These are phyloP conservation scores for Agapanthus africanus DNA, from an alignment of 106 monocot species.

Conservation along the genomic window DNA sequence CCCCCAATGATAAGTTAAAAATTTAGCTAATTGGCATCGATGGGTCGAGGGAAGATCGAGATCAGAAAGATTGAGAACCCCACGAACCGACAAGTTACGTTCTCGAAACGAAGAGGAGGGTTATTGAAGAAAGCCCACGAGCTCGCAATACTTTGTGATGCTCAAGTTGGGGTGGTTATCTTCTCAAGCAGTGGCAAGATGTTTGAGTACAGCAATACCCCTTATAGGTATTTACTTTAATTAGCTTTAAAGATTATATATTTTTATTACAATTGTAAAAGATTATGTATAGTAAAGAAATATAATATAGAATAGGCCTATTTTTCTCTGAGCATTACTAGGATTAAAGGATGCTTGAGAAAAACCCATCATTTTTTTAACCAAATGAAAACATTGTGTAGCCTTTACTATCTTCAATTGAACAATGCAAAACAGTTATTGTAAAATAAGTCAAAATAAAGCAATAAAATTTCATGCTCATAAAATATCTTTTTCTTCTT, in stretches of 20 bases:
- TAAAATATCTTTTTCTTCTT: no score
- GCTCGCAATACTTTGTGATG: slow-evolving; percentile 59
- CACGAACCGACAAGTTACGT: slow-evolving; percentile 65
- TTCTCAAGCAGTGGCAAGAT: slow-evolving; percentile 62
- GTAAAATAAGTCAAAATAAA: no score
- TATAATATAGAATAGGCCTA: no score
- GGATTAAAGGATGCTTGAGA: no score
- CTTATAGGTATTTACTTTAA: slow-evolving; percentile 27
- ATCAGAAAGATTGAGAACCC: slow-evolving; percentile 70
- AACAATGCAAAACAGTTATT: no score
- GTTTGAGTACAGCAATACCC: slow-evolving; percentile 50
- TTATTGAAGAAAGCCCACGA: slow-evolving; percentile 73
- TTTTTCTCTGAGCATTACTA: no score
- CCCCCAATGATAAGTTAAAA: neutral
- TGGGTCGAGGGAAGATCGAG: slow-evolving; percentile 74
- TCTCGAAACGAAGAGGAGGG: slow-evolving; percentile 63
- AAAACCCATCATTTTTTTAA: no score
- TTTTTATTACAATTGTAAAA: no score
- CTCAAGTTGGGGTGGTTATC: slow-evolving; percentile 50
- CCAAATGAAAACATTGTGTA: no score
- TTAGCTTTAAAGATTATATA: neutral
- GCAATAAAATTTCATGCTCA: no score
- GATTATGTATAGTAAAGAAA: no score
- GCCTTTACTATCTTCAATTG: no score
- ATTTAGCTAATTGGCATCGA: neutral